Percentiles rank a stretch among this genome's conserved stretches.
These are phyloP conservation scores for Wickerhamiella cacticola DNA, from an alignment of 805 yeast species.

Conservation along the genomic window DNA sequence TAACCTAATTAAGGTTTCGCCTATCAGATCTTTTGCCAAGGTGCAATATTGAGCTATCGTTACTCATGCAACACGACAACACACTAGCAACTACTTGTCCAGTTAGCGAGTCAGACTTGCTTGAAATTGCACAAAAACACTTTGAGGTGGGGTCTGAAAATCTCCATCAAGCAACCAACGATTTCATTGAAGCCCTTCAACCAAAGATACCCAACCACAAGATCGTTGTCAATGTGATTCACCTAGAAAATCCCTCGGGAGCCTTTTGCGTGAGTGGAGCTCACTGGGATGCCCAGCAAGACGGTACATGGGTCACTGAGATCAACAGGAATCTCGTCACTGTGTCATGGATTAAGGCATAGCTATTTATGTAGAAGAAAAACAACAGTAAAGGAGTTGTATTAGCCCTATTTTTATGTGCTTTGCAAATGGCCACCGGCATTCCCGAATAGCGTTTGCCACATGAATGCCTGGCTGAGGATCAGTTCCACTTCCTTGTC, in stretches of 20 bases:
- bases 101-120: constrained; percentile 14
- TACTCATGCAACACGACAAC: constrained; percentile 3
- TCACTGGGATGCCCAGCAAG: constrained; percentile 23
- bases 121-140: constrained; percentile 12
- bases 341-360: constrained; percentile 18
- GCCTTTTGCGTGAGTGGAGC: constrained; percentile 20
- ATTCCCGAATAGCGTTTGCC: constrained; percentile 87
- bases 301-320: constrained; percentile 20
- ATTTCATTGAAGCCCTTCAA: constrained; percentile 8
- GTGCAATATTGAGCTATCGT: neutral
- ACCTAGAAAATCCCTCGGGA: constrained; percentile 16
- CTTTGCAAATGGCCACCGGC: constrained; percentile 72
- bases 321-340: constrained; percentile 14
- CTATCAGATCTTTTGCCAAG: too few relatives aligned
- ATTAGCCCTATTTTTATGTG: too few relatives aligned
- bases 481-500: constrained; percentile 85
- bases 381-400: neutral
- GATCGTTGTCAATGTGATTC: constrained; percentile 17
- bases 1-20: too few relatives aligned
- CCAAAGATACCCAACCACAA: constrained; percentile 20
- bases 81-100: constrained; percentile 13
- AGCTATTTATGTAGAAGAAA: neutral
- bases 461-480: constrained; percentile 88
- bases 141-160: constrained; percentile 7
- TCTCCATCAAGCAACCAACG: neutral